Base-by-base conservation (phyloP, 192 early-diverging fungal species). In the Coemansia sp. region DNA sequence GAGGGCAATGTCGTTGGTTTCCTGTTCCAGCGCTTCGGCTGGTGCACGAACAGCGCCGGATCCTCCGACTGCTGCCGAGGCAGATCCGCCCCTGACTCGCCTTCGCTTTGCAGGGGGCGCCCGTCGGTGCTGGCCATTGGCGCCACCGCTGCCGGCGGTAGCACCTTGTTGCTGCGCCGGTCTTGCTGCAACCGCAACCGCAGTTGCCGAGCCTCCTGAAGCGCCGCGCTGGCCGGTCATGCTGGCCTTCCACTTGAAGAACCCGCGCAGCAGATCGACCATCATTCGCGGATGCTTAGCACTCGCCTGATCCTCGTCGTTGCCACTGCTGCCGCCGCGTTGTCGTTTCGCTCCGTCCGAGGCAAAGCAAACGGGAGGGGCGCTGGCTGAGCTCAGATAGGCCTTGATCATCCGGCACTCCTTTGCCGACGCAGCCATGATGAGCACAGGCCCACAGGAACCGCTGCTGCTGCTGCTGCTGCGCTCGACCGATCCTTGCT, bases 231-330 rank as follows among this genome's bases (percentile, higher is more conserved):
- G 37, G 40, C 84, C 70, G 19, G 60, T 60, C 45, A 88, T 87
- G 20, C 71, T 81, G 3, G 78, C 70, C 72, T 95, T 94, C 90
- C 93, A 93, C 20, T 71, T 65, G 58, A 96, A 93, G 61, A 94
- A 95, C 41, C 85, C 85, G 9, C 80, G 74, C 14, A 93, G 70
- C 53, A 89, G 69, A 6, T 86, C 71, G 5, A 67, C 68, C 79
- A 82, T 77, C 67, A 77, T 68, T 32, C 68, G 71, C 57, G 79
- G 75, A 39, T 74, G 66, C 22, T 48, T 48, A 11, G 49, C 61
- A 7, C 49, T 19, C 25, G 7, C 22, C 13, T 51, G 43, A 25
- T 38, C 20, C 11, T 16, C 38, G 44, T 60, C 49, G 2, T 48
- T 11, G 11, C 11, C 5, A 5, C 20, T 11, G 11, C 11, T 48